Evolutionary conservation across 2,329 filamentous ascomycete species (phyloP), one percentile per base, ranked within the genome.

Genomic region (Colletotrichum graminicola): DNA sequence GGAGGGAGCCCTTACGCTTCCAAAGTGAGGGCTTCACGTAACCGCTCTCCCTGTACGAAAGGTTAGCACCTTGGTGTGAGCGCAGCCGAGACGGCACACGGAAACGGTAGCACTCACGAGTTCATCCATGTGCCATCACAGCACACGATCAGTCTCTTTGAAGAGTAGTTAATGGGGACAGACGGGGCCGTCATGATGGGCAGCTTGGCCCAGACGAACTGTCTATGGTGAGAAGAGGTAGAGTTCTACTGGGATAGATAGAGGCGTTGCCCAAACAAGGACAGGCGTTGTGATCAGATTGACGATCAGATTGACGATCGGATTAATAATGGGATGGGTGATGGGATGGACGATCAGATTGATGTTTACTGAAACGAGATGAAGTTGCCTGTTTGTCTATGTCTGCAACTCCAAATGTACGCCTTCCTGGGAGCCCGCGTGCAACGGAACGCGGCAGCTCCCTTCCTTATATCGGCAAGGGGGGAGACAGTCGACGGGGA

Each of bases 121-220:
- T 87, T 84, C 81, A 86, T 85, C 86, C 85, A 88, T 5, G 86
- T 88, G 23, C 86, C 86, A 75, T 88, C 86, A 74, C 86, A 88
- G 72, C 85, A 87, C 29, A 87, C 78, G 29, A 88, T 83, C 67
- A 87, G 79, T 26, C 86, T 83, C 78, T 88, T 88, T 72, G 65
- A 69, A 56, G 68, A 67, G 36, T 64, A 74, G 12, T 47, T 62
- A 21, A 34, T 26, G 26, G 70, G 11, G 16, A 47, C 32, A 55
- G 55, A 54, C 14, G 54, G 26, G 54, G 49, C 23, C 18, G 61
- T 23, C 69, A 71, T 68, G 36, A 34, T 49, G 23, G 36, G n/a
- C 36, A 55, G 36, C 18, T 29, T 43, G 11, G 39, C 32, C 36
- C 56, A 14, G 32, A 29, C 49, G 34, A 45, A 23, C 26, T 36